Percentiles rank a stretch among this genome's conserved stretches.
Evolutionary conservation across 1,139 yeast genomes (phyloP).

Genomic region (Magnusiomyces ingens): DNA sequence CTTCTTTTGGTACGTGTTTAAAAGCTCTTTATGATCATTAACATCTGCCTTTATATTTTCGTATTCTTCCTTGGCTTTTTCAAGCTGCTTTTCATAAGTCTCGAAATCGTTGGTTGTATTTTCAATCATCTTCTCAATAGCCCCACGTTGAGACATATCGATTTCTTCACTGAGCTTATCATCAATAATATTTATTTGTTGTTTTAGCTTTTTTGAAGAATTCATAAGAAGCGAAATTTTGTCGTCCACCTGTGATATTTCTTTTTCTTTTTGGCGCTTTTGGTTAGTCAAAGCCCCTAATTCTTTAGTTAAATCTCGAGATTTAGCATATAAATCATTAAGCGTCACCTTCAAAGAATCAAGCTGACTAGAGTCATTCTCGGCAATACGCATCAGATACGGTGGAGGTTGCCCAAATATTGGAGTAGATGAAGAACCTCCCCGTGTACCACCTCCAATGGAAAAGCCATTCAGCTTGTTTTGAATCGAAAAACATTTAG

Average conservation of each 20-base stretch:
- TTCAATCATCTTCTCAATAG: constrained; percentile 4
- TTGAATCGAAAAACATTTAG: constrained; percentile 42
- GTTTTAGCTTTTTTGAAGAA: constrained; percentile 10
- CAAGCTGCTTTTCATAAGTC: constrained; percentile 1
- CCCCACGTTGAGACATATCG: constrained; percentile 6
- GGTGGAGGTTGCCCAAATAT: constrained; percentile 35
- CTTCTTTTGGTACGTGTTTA: not conserved
- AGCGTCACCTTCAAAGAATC: no score
- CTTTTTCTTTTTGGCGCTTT: not conserved
- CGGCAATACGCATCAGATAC: constrained; percentile 20
- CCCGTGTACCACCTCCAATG: constrained; percentile 10
- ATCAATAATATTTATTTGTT: constrained; percentile 26
- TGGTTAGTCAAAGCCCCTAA: not conserved
- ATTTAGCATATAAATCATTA: no score
- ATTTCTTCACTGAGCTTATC: constrained; percentile 12
- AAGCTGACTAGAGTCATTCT: not conserved
- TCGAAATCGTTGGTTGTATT: not conserved
- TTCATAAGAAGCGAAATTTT: not conserved
- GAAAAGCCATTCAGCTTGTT: constrained; percentile 39
- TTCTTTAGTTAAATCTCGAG: constrained; percentile 20
- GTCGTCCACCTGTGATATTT: not conserved
- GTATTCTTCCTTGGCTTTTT: constrained; percentile 19
- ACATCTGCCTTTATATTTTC: not conserved
- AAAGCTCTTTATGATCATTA: not conserved
- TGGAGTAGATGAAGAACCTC: constrained; percentile 50